Evolutionary conservation across 176 grass and related monocot genomes (phyloP), one percentile per base, ranked within the genome.

Genomic region (Triticum turgidum): DNA sequence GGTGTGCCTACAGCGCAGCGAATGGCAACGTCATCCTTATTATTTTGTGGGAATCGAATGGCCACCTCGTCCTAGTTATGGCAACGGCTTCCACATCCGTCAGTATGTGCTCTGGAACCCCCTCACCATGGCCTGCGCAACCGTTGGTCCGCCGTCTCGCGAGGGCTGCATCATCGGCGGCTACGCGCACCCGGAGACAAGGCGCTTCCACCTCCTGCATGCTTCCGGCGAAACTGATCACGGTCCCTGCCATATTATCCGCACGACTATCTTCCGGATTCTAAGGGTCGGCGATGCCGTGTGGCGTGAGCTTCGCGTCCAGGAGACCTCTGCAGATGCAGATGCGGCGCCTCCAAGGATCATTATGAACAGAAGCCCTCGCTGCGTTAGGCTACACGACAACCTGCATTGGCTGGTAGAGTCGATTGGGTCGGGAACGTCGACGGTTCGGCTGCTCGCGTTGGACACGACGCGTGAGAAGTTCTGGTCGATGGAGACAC

Each of bases 331-430:
- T 22, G 29, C 49, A 78, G 51, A 77, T 20, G 44, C 38, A 73
- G 56, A 59, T 7, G 34, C 34, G 34, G 15, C 35, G 5, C 20
- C 54, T 15, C 11, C 54, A 0, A 39, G 59, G 49, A 76, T 85
- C 42, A 4, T 24, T 32, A 79, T 70, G 75, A 64, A 5, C 17
- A 11, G 1, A 4, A 25, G 11, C 61, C 20, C 51, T 58, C 14
- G 10, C 9, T 24, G 21, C n/a, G 64, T 69, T 25, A 61, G 49
- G 49, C 11, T 71, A 49, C 84, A 79, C 34, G 65, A 65, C 5
- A 79, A 59, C 15, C 14, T 79, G 84, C 84, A 79, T 11, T 86
- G 84, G 84, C 15, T 86, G 5, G 76, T 71, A 25, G 47, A 15
- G 64, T 14, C 8, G 6, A 8, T 20, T 9, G 83, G 2, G 9